phyloP scores from a whole-genome alignment of 805 yeast genomes.

The Ogataea saltuana region DNA sequence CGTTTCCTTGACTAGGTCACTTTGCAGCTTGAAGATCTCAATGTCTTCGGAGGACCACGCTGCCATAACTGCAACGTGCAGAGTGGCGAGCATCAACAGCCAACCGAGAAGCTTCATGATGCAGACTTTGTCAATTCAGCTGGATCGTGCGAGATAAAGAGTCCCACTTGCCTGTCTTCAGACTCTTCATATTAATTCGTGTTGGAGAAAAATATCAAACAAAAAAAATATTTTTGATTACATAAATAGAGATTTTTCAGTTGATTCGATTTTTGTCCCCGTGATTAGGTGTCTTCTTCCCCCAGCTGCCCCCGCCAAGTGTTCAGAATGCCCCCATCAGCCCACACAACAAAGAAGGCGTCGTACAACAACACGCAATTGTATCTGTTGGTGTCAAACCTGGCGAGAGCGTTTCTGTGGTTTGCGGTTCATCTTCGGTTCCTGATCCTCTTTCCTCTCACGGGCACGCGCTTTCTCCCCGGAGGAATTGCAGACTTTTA shows the following conservation, averaged over 20 bases:
- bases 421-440: conserved; percentile 50
- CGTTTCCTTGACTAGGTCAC: conserved; percentile 64
- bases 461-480: conserved; percentile 63
- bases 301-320: not conserved
- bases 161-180: too few relatives aligned
- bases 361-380: conserved; percentile 28
- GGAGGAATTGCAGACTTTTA: conserved; percentile 74
- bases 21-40: conserved; percentile 70
- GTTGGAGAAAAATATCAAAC: too few relatives aligned
- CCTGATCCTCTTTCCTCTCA: conserved; percentile 56
- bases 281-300: too few relatives aligned
- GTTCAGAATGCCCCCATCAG: conserved; percentile 18
- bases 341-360: conserved; percentile 1
- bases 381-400: conserved; percentile 24
- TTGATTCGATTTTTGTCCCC: too few relatives aligned
- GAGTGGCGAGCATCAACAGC: conserved; percentile 9
- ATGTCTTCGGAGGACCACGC: conserved; percentile 55
- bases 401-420: conserved; percentile 46
- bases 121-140: too few relatives aligned
- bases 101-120: conserved; percentile 16
- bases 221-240: too few relatives aligned
- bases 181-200: too few relatives aligned
- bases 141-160: too few relatives aligned
- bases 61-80: conserved; percentile 8
- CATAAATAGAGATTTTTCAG: too few relatives aligned